phyloP scores from a whole-genome alignment of 2,329 filamentous ascomycete genomes.

The Fusarium equiseti region DNA sequence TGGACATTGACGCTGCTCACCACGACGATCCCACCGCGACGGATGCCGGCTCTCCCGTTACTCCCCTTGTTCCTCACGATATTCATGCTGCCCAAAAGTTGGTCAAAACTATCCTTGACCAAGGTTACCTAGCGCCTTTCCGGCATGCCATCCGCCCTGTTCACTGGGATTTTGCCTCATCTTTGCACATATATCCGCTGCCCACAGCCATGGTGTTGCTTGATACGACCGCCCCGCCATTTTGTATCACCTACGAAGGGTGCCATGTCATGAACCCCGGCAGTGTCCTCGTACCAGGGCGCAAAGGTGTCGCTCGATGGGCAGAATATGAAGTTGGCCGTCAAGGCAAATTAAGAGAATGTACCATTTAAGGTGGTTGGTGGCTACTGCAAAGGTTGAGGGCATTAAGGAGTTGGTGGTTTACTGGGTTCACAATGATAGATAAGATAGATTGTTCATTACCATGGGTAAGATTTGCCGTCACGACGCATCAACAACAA shows the following conservation, averaged over 20 bases:
- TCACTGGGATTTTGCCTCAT: constrained; percentile 86
- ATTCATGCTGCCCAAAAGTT: constrained; percentile 76
- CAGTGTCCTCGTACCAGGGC: constrained; percentile 75
- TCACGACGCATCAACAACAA: not conserved
- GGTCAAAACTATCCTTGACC: constrained; percentile 91
- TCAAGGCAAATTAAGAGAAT: constrained; percentile 73
- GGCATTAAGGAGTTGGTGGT: constrained; percentile 14
- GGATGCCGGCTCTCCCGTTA: constrained; percentile 52
- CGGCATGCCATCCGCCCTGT: constrained; percentile 82
- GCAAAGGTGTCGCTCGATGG: constrained; percentile 81
- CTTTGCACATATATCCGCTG: constrained; percentile 86
- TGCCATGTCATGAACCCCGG: constrained; percentile 97
- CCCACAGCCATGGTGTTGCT: constrained; percentile 86
- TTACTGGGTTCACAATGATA: constrained; percentile 28
- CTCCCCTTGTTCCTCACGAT: constrained; percentile 60
- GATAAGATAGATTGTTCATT: constrained; percentile 22
- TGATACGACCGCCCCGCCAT: constrained; percentile 84
- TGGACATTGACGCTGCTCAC: constrained; percentile 57
- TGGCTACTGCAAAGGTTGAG: not conserved
- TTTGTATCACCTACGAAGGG: constrained; percentile 91
- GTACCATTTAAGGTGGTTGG: constrained; percentile 60
- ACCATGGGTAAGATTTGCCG: not conserved
- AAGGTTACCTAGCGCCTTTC: constrained; percentile 90
- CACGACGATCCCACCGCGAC: constrained; percentile 34
- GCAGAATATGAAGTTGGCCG: constrained; percentile 83